These are phyloP conservation scores for Candida oleophila DNA, from an alignment of 805 yeast genomes.

Conservation along the genomic window DNA sequence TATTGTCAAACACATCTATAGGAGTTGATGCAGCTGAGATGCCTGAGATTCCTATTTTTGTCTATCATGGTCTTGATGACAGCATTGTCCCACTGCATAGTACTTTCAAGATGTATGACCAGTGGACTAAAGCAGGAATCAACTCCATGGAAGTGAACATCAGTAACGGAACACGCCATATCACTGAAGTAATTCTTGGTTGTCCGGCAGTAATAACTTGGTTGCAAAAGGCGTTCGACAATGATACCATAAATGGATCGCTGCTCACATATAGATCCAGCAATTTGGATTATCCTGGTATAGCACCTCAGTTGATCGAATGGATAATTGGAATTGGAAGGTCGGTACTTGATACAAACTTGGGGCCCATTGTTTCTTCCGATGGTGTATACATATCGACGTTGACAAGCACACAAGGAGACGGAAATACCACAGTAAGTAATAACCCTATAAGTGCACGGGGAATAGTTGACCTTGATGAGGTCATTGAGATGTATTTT, in stretches of 20 bases:
- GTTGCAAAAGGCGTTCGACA: conserved; percentile 15
- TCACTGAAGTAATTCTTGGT: conserved; percentile 16
- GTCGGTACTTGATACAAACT: conserved; percentile 14
- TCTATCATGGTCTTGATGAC: conserved; percentile 19
- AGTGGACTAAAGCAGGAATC: conserved; percentile 25
- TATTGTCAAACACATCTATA: conserved; percentile 2
- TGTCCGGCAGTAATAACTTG: conserved; percentile 19
- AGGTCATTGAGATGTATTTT: not conserved
- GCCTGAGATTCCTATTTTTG: conserved; percentile 21
- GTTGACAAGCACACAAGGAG: not conserved
- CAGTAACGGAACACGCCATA: conserved; percentile 17
- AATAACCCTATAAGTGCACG: not conserved
- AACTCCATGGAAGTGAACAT: conserved; percentile 21
- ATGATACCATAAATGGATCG: conserved; percentile 36
- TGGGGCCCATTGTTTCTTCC: conserved; percentile 14
- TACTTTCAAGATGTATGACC: conserved; percentile 15
- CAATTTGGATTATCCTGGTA: conserved; percentile 44
- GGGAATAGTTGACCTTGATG: not conserved
- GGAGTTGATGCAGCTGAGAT: conserved; percentile 9
- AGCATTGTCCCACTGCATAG: conserved; percentile 15
- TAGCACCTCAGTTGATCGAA: conserved; percentile 43
- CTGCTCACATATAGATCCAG: conserved; percentile 50
- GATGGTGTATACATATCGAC: not conserved
- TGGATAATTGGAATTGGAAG: conserved; percentile 13
- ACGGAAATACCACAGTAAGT: not conserved